Conservation (phyloP, 2,329 filamentous ascomycete genomes). For the Hymenoscyphus scutula region DNA sequence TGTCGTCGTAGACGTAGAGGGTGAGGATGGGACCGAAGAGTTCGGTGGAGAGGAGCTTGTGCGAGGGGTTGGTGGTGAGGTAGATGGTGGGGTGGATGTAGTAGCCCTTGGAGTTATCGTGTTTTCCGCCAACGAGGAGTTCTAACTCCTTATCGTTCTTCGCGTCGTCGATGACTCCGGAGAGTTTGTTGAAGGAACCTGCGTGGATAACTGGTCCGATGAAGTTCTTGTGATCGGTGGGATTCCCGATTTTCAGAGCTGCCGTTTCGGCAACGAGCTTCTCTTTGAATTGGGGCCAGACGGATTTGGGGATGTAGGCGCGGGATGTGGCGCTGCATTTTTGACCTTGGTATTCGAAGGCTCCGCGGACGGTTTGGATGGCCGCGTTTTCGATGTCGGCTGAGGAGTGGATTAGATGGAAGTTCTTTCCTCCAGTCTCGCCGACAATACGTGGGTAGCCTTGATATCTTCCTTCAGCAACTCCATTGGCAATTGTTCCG, state of each 20-base stretch:
- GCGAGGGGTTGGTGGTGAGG: slow-evolving; percentile 67
- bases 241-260: slow-evolving; percentile 68
- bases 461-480: slow-evolving; percentile 77
- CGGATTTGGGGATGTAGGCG: slow-evolving; percentile 71
- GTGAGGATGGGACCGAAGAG: slow-evolving; percentile 79
- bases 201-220: slow-evolving; percentile 85
- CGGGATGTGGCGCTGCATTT: slow-evolving; percentile 87
- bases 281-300: slow-evolving; percentile 70
- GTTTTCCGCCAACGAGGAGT: slow-evolving; percentile 71
- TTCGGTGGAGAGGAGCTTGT: slow-evolving; percentile 73
- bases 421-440: slow-evolving; percentile 93
- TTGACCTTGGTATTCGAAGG: slow-evolving; percentile 89
- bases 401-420: slow-evolving; percentile 75
- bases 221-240: slow-evolving; percentile 70
- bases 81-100: slow-evolving; percentile 85
- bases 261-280: slow-evolving; percentile 66
- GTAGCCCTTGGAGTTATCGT: slow-evolving; percentile 76
- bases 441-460: slow-evolving; percentile 87
- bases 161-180: slow-evolving; percentile 73
- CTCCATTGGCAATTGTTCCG: slow-evolving; percentile 77
- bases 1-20: slow-evolving; percentile 76
- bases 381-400: slow-evolving; percentile 78
- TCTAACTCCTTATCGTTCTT: slow-evolving; percentile 71
- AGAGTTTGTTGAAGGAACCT: slow-evolving; percentile 76
- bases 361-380: slow-evolving; percentile 78